Evolutionary conservation across 1,284 basidiomycete genomes (phyloP).

Genomic region (Trametes hirsuta): DNA sequence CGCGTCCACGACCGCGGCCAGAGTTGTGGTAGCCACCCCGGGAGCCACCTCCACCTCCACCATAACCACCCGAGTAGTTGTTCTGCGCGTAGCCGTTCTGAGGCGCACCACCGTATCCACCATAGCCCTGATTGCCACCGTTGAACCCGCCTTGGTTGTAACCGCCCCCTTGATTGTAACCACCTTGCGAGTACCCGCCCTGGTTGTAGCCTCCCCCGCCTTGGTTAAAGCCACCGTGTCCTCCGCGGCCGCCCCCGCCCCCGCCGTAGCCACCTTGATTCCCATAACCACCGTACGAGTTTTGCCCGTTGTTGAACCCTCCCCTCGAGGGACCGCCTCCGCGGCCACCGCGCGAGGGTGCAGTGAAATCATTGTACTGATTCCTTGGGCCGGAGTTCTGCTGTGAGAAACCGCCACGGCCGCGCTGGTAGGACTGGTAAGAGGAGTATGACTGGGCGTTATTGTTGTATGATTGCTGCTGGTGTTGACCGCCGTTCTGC

Average conservation of each 20-base stretch:
- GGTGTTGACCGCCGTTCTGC: slow-evolving; percentile 21
- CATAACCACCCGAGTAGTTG: slow-evolving; percentile 25
- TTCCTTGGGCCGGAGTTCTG: slow-evolving; percentile 5
- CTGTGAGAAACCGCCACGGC: slow-evolving; percentile 22
- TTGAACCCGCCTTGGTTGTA: slow-evolving; percentile 27
- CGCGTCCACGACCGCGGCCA: slow-evolving; percentile 43
- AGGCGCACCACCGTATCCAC: slow-evolving; percentile 24
- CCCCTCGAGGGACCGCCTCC: slow-evolving; percentile 22
- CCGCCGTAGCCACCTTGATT: slow-evolving; percentile 33
- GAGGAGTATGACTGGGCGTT: slow-evolving; percentile 13
- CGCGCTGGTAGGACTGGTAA: slow-evolving; percentile 19
- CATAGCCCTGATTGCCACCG: slow-evolving; percentile 26
- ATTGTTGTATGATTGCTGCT: slow-evolving; percentile 18
- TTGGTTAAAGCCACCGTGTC: slow-evolving; percentile 21
- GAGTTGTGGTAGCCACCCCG: slow-evolving; percentile 35
- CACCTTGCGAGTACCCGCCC: slow-evolving; percentile 31
- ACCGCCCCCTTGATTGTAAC: slow-evolving; percentile 25
- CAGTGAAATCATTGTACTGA: slow-evolving; percentile 24
- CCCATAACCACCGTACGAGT: slow-evolving; percentile 16
- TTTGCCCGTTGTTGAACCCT: slow-evolving; percentile 14
- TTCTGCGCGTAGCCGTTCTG: slow-evolving; percentile 14
- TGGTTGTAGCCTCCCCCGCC: slow-evolving; percentile 33
- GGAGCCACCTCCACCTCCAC: slow-evolving; percentile 23
- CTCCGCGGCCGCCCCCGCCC: slow-evolving; percentile 29
- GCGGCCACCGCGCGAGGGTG: slow-evolving; percentile 18